Evolutionary conservation across 768 basidiomycete genomes (phyloP), one percentile per base, ranked within the genome.

Genomic region (Megacollybia marginata): DNA sequence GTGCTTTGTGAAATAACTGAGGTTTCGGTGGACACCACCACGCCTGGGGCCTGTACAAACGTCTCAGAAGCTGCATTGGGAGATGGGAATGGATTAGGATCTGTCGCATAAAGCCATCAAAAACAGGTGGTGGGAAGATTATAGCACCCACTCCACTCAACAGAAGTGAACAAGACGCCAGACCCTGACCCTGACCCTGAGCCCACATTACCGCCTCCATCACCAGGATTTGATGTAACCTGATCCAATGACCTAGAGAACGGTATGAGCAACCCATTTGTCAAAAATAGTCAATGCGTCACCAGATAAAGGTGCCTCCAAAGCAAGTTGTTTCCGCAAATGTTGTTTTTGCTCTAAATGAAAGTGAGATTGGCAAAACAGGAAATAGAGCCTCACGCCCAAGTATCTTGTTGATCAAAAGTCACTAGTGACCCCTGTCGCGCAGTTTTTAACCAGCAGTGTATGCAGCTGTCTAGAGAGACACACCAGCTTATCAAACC

Each of bases 221-320:
- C 38, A 40, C 38, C 38, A 18, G 38, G 38, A 40, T 40, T 18
- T 40, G 38, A 40, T 15, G 38, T 40, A 18, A 13, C 38, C 38
- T 40, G 15, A 40, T 40, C 38, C 38, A 40, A 15, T 15, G 38
- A 40, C 38, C 38, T 40, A 28, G 23, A 6, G 23, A 28, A 28
- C 23, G 23, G 23, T 28, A 28, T 28, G 23, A 28, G 6, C 23
- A 28, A 28, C 23, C 23, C 23, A 28, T 28, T 28, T 6, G 23
- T 28, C 23, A 28, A 28, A 28, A 28, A 28, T 2, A 40, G 38
- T 40, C 13, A 18, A 32, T 44, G 23, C 4, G 49, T 23, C 9
- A 57, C 56, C 56, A 57, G 13, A 57, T 48, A 36, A 57, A 57
- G 3, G 51, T 55, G 2, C 56, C 56, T 2, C 56, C 56, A 46